phyloP scores from a whole-genome alignment of 2,329 filamentous ascomycete genomes.

The Sporothrix globosa region DNA sequence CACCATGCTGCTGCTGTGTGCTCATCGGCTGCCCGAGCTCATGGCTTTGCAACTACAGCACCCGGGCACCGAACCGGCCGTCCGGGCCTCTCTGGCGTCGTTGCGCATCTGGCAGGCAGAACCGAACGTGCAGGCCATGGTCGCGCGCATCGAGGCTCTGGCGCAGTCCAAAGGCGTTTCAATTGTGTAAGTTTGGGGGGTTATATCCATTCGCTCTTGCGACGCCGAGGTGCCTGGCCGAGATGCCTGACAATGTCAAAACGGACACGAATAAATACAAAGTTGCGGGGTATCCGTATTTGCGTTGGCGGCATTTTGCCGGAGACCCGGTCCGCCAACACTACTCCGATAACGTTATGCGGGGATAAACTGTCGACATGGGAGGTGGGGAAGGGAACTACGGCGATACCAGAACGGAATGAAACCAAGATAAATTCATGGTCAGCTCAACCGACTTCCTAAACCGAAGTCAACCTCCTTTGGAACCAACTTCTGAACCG shows the following conservation, averaged over 20 bases:
- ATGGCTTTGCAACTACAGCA: conserved; percentile 28
- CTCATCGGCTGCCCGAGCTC: conserved; percentile 31
- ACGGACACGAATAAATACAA: neutral
- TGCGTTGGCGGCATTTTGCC: neutral
- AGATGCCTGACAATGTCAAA: neutral
- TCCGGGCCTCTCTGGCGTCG: neutral
- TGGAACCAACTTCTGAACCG: neutral
- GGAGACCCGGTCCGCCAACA: conserved; percentile 4
- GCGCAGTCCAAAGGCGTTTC: neutral
- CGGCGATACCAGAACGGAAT: too few relatives aligned
- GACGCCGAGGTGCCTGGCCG: too few relatives aligned
- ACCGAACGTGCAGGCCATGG: conserved; percentile 6
- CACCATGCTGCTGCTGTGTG: conserved; percentile 35
- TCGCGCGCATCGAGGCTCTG: neutral
- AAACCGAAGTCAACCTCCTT: neutral
- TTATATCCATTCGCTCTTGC: too few relatives aligned
- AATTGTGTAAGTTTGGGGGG: too few relatives aligned
- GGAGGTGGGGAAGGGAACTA: neutral
- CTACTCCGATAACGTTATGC: neutral
- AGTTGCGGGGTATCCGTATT: neutral
- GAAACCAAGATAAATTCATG: too few relatives aligned
- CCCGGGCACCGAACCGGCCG: neutral
- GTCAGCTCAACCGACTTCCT: neutral
- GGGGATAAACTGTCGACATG: neutral
- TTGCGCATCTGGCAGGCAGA: neutral